phyloP scores from a whole-genome alignment of 2,329 filamentous ascomycete genomes.

The Basipetospora chlamydospora region DNA sequence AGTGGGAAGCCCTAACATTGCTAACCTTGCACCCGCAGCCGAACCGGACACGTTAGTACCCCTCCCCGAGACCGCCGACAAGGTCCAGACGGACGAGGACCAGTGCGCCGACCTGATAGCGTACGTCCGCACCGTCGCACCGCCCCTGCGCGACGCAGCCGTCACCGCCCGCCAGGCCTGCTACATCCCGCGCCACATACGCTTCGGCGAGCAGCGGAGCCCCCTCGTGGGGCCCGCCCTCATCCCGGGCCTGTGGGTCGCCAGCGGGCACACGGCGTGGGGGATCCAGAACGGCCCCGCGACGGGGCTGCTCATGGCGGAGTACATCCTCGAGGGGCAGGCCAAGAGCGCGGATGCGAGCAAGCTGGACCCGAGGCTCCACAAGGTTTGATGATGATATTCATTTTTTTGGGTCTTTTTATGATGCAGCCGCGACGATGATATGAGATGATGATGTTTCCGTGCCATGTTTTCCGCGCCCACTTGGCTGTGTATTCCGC shows the following conservation, averaged over 20 bases:
- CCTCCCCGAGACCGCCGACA: conserved; percentile 60
- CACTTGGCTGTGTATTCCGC: no score
- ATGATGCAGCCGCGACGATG: no score
- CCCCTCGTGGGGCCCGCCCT: conserved; percentile 68
- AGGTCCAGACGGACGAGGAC: conserved; percentile 58
- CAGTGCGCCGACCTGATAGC: conserved; percentile 77
- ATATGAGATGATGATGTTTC: no score
- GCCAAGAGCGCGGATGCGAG: conserved; percentile 53
- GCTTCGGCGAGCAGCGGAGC: conserved; percentile 42
- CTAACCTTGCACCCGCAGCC: conserved; percentile 15
- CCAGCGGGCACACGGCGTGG: conserved; percentile 92
- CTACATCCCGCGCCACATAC: conserved; percentile 69
- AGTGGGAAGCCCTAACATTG: conserved; percentile 1
- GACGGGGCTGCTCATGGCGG: conserved; percentile 69
- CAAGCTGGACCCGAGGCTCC: conserved; percentile 52
- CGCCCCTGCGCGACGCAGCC: conserved; percentile 52
- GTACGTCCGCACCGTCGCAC: conserved; percentile 53
- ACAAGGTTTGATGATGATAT: conserved; percentile 35
- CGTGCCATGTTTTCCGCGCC: no score
- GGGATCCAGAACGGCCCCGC: conserved; percentile 91
- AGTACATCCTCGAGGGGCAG: conserved; percentile 60
- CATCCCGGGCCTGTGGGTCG: conserved; percentile 62
- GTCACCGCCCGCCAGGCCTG: conserved; percentile 74
- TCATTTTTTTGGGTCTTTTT: neutral
- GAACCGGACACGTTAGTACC: conserved; percentile 67